Conservation (phyloP, 768 basidiomycete species). For the Sporobolomyces phaffii region DNA sequence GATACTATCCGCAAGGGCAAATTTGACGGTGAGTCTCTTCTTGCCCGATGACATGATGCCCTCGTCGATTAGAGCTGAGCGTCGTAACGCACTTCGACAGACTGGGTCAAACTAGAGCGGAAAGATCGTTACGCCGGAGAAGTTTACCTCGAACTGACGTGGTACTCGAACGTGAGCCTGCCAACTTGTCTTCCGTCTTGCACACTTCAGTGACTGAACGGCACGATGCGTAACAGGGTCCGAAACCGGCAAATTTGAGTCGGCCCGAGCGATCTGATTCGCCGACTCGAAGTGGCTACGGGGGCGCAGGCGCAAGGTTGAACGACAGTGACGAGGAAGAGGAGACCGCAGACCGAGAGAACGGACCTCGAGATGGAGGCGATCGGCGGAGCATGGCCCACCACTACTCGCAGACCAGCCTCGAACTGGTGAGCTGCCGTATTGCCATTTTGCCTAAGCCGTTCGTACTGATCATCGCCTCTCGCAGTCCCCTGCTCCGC, state of each 20-base stretch:
- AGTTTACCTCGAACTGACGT: constrained; percentile 88
- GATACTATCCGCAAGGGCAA: constrained; percentile 78
- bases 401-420: background rate
- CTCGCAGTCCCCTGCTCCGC: background rate
- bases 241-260: background rate
- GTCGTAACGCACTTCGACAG: constrained; percentile 51
- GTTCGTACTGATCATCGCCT: background rate
- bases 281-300: background rate
- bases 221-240: constrained; percentile 8
- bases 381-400: background rate
- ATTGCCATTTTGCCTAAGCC: too few relatives aligned
- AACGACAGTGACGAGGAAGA: background rate
- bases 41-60: too few relatives aligned
- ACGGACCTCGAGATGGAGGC: background rate
- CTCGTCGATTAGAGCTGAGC: constrained; percentile 41
- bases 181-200: background rate
- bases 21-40: constrained; percentile 83
- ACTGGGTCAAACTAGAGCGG: constrained; percentile 85
- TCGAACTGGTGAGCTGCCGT: background rate
- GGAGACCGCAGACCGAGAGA: constrained; percentile 15
- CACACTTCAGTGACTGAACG: background rate
- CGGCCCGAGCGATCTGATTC: constrained; percentile 6
- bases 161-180: constrained; percentile 55
- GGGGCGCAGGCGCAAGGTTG: constrained; percentile 21
- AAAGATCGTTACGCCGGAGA: constrained; percentile 77